Percentiles rank a stretch among this genome's conserved stretches.
Conservation (phyloP, 208 protist genomes). For the Crithidia bombi region DNA sequence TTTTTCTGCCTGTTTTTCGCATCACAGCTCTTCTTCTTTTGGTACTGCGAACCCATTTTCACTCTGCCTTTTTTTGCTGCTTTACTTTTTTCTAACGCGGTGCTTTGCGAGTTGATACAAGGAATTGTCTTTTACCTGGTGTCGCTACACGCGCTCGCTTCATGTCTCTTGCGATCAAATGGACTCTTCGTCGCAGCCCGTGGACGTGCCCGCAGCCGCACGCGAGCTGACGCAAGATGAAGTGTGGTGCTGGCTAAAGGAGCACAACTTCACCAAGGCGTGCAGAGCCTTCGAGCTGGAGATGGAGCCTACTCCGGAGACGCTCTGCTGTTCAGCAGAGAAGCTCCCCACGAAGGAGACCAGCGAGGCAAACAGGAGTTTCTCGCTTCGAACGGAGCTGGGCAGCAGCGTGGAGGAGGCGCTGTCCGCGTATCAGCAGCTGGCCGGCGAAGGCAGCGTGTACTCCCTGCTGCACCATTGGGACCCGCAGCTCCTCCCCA, state of each 20-base stretch:
- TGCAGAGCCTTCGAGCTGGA: conserved; percentile 3
- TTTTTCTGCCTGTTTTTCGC: too few relatives aligned
- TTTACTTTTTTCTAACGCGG: background rate
- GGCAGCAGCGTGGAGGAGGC: conserved; percentile 19
- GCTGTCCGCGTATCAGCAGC: conserved; percentile 21
- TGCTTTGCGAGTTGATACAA: background rate
- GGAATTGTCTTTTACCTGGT: too few relatives aligned
- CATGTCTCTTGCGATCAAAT: background rate
- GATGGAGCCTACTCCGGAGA: background rate
- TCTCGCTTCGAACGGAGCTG: conserved; percentile 2
- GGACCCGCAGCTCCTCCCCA: conserved; percentile 13
- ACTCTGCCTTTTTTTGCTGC: background rate
- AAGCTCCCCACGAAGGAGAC: background rate
- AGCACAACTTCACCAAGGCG: conserved; percentile 2
- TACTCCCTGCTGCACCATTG: conserved; percentile 24
- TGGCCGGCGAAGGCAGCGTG: conserved; percentile 9
- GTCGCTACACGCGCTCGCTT: too few relatives aligned
- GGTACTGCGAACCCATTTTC: too few relatives aligned
- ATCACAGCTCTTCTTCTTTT: too few relatives aligned
- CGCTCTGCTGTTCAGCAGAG: background rate
- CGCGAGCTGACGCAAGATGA: conserved; percentile 13
- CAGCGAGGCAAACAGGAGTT: background rate
- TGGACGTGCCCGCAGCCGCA: background rate
- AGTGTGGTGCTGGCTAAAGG: conserved; percentile 19
- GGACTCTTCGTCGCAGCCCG: background rate